Base-by-base conservation (phyloP, 1,284 basidiomycete genomes). In the Cryptococcus neoformans region DNA sequence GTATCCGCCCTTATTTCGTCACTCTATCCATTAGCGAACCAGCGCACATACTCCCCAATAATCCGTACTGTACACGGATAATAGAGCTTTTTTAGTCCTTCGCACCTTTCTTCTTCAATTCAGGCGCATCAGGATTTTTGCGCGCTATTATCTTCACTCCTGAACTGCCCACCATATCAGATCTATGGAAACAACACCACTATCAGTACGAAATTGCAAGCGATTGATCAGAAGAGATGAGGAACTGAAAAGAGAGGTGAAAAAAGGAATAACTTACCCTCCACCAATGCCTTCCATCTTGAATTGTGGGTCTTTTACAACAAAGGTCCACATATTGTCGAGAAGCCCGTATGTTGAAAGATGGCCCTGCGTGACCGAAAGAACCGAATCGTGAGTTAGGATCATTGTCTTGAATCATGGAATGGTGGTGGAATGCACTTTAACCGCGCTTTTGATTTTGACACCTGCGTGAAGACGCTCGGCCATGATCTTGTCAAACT, bases 241-340 rank as follows among this genome's bases (percentile, higher is more conserved):
- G n/a, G 39, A 11, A 41, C 39, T 4, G 11, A n/a, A 14, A 12
- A 7, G 41, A 14, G 14, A n/a, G 21, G 28, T 14, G 45, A 47
- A 17, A 21, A 28, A 34, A n/a, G 44, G 5, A 16, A 46, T 10
- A 12, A 70, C 72, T 58, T 56, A 70, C 69, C 58, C 61, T 3
- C 66, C 63, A 4, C 68, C 69, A 68, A 89, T 90, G 48, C 86
- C 87, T 77, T 97, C 93, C 87, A 96, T 91, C 78, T 95, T 95
- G 80, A 97, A 94, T 14, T 85, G 84, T 11, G 92, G 87, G 66
- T 93, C 86, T 74, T 91, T 90, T 49, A 95, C 88, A 61, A 94
- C 89, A 76, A 96, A 97, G 41, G 93, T 96, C 93, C 93, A 96
- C 49, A 96, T 92, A 70, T 96, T 93, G 79, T 96, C 93, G 72